phyloP scores from a whole-genome alignment of 805 yeast genomes.

The Yarrowia divulgata region DNA sequence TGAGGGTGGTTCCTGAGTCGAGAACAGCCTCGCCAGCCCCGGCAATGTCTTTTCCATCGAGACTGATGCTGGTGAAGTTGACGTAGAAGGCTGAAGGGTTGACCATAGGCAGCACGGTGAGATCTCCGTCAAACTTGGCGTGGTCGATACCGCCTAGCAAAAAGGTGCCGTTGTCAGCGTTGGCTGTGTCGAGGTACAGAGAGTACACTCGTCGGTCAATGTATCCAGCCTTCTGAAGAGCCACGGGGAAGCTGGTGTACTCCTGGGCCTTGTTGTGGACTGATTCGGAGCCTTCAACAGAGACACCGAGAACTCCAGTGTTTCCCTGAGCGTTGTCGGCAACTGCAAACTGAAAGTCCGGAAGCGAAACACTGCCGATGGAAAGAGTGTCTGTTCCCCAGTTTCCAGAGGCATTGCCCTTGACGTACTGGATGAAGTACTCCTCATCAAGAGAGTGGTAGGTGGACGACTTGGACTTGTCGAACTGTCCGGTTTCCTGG shows the following conservation, averaged over 20 bases:
- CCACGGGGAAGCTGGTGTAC: neutral
- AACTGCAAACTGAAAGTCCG: neutral
- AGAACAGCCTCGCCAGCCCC: neutral
- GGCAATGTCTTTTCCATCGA: neutral
- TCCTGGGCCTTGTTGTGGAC: neutral
- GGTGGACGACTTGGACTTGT: neutral
- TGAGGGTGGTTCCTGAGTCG: neutral
- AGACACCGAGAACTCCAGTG: neutral
- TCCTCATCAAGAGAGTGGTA: no score
- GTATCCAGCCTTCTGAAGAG: neutral
- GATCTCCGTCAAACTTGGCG: neutral
- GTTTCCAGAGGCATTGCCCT: no score
- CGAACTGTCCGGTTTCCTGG: neutral
- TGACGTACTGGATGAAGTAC: no score
- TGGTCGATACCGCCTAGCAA: neutral
- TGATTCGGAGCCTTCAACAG: neutral
- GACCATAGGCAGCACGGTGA: neutral
- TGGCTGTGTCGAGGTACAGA: neutral
- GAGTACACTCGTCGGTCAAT: slow-evolving; percentile 1
- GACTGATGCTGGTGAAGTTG: neutral
- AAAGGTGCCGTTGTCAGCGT: neutral
- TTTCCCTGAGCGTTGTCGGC: neutral
- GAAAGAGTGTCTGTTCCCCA: neutral
- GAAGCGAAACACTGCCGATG: neutral
- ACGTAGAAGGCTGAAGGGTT: neutral